These are phyloP conservation scores for Neofusicoccum sp. DNA, from an alignment of 2,329 filamentous ascomycete species.

Conservation along the genomic window DNA sequence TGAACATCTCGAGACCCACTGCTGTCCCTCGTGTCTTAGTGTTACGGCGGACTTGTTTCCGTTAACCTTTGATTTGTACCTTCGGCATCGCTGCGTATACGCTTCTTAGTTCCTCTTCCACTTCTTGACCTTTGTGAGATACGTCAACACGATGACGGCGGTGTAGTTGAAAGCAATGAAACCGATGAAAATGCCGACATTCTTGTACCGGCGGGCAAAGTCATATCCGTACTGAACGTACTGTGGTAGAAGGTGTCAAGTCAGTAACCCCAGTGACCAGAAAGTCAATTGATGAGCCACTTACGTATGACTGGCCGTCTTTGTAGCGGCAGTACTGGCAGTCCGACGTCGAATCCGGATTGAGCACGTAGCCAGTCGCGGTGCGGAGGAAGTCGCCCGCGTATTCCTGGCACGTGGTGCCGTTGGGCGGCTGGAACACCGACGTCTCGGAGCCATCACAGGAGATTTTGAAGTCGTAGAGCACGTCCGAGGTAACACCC, in stretches of 20 bases:
- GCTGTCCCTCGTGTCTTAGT: too few species aligned
- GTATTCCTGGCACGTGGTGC: conserved; percentile 60
- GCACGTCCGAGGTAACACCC: conserved; percentile 64
- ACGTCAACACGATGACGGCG: not conserved
- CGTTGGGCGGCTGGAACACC: conserved; percentile 57
- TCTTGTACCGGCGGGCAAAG: not conserved
- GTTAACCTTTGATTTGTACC: not conserved
- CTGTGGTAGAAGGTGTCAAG: not conserved
- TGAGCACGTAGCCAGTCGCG: conserved; percentile 35
- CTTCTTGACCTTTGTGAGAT: conserved; percentile 4
- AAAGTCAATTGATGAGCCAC: not conserved
- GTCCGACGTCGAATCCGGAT: conserved; percentile 31
- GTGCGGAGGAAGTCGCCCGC: conserved; percentile 31
- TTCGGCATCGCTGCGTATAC: not conserved
- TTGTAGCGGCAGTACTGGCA: conserved; percentile 40
- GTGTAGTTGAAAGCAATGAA: conserved; percentile 8
- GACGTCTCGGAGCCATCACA: conserved; percentile 69
- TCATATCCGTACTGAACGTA: not conserved
- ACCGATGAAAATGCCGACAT: conserved; percentile 8
- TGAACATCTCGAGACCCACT: too few species aligned
- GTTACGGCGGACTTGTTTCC: not conserved
- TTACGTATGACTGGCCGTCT: not conserved
- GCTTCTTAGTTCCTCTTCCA: not conserved
- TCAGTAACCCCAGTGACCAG: too few species aligned
- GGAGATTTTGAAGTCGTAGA: conserved; percentile 61